These are phyloP conservation scores for Massospora cicadina DNA, from an alignment of 371 early-diverging fungal genomes.

Conservation along the genomic window DNA sequence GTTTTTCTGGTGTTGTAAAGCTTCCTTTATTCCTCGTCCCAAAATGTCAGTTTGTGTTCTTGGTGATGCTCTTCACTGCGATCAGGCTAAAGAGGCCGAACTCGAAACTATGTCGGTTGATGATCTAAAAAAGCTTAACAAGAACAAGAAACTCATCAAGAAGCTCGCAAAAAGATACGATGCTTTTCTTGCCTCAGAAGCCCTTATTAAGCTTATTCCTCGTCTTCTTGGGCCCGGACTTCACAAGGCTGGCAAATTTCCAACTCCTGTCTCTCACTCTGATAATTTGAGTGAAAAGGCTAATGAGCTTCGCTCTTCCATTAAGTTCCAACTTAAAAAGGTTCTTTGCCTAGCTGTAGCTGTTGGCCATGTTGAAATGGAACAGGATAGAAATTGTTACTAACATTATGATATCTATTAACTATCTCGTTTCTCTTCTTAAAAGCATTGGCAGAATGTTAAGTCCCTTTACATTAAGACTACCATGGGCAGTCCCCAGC, in stretches of 20 bases:
- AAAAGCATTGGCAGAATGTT: slow-evolving; percentile 99
- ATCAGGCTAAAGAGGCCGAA: slow-evolving; percentile 80
- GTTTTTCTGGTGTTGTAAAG: slow-evolving; percentile 94
- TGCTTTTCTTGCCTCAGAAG: slow-evolving; percentile 96
- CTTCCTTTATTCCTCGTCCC: slow-evolving; percentile 88
- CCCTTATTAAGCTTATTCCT: slow-evolving; percentile 96
- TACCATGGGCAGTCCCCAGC: slow-evolving; percentile 90
- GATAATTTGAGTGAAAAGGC: slow-evolving; percentile 84
- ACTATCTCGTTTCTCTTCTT: slow-evolving; percentile 92
- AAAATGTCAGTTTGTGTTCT: slow-evolving; percentile 87
- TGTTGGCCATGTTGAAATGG: slow-evolving; percentile 92
- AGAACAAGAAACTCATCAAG: slow-evolving; percentile 99
- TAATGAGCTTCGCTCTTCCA: slow-evolving; percentile 89
- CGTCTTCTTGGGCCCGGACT: slow-evolving; percentile 96
- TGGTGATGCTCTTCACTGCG: slow-evolving; percentile 93
- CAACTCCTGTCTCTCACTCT: slow-evolving; percentile 87
- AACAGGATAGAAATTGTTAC: slow-evolving; percentile 85
- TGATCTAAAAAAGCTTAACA: slow-evolving; percentile 97
- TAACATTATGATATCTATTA: slow-evolving; percentile 96
- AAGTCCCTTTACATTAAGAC: slow-evolving; percentile 96
- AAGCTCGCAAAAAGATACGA: slow-evolving; percentile 89
- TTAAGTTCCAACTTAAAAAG: slow-evolving; percentile 99
- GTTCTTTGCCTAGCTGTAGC: slow-evolving; percentile 96
- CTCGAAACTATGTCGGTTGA: slow-evolving; percentile 93
- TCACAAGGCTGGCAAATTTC: slow-evolving; percentile 94